Percentiles rank a stretch among this genome's conserved stretches.
Evolutionary conservation across 1,284 basidiomycete species (phyloP).

Genomic region (Trametes polyzona): DNA sequence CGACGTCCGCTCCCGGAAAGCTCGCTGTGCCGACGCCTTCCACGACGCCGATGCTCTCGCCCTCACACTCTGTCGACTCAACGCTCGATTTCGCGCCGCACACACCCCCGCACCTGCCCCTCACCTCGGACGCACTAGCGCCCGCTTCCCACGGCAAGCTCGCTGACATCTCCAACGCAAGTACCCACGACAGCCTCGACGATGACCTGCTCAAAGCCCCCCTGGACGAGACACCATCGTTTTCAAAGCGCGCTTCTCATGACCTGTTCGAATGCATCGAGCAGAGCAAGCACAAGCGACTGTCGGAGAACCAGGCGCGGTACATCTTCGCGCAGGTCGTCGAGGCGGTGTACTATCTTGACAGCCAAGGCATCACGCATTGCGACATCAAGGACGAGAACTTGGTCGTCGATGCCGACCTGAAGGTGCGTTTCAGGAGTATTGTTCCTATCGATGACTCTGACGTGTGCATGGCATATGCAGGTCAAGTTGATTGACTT

Average conservation of each 20-base stretch:
- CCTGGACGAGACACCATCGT: constrained; percentile 46
- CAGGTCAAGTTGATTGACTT: constrained; percentile 95
- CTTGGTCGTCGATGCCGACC: constrained; percentile 77
- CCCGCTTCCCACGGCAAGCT: constrained; percentile 10
- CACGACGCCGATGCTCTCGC: constrained; percentile 49
- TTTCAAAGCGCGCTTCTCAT: constrained; percentile 78
- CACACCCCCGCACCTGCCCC: constrained; percentile 42
- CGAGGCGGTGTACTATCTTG: constrained; percentile 81
- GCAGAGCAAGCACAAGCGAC: constrained; percentile 75
- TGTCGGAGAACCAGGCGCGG: constrained; percentile 79
- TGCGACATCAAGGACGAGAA: constrained; percentile 97
- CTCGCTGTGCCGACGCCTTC: constrained; percentile 34
- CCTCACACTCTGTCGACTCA: constrained; percentile 58
- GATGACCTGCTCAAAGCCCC: constrained; percentile 22
- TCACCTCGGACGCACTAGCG: constrained; percentile 37
- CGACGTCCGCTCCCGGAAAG: constrained; percentile 35
- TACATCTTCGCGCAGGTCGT: constrained; percentile 89
- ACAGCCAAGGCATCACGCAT: constrained; percentile 80
- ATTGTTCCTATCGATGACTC: background rate
- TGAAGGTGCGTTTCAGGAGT: constrained; percentile 47
- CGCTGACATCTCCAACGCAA: constrained; percentile 11
- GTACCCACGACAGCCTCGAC: constrained; percentile 7
- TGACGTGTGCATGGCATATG: constrained; percentile 10
- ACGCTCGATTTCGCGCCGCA: constrained; percentile 32
- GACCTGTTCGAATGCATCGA: constrained; percentile 96